Conservation (phyloP, 306 rosid species). For the Abrus pulchellus region DNA sequence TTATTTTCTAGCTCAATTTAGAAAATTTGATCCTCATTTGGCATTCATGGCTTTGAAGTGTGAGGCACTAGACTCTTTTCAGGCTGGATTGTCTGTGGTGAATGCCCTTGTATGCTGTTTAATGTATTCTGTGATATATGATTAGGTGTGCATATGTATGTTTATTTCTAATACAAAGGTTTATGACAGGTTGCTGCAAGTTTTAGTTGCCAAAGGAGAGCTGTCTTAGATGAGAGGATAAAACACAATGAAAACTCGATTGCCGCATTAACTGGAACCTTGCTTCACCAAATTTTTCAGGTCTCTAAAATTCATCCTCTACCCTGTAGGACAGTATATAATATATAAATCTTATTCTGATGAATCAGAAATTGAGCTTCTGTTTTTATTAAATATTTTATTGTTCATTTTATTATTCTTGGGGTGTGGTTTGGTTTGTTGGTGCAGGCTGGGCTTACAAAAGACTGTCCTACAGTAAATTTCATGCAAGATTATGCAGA, state of each 20-base stretch:
- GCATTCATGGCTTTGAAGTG: constrained; percentile 20
- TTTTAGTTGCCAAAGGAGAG: constrained; percentile 84
- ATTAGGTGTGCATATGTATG: not conserved
- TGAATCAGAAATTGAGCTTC: constrained; percentile 33
- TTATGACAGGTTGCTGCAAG: constrained; percentile 79
- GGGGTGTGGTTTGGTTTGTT: constrained; percentile 27
- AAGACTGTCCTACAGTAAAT: constrained; percentile 63
- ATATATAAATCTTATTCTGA: constrained; percentile 13
- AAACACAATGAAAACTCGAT: constrained; percentile 75
- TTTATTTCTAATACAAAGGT: constrained; percentile 45
- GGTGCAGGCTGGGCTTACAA: constrained; percentile 78
- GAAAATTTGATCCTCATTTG: constrained; percentile 28
- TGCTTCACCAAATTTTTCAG: constrained; percentile 95
- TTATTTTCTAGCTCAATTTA: constrained; percentile 33
- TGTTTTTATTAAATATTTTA: constrained; percentile 35
- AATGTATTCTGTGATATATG: constrained; percentile 5
- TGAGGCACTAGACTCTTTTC: constrained; percentile 16
- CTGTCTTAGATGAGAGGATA: constrained; percentile 92
- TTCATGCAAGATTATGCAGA: constrained; percentile 76
- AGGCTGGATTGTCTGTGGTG: constrained; percentile 23
- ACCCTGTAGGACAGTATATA: constrained; percentile 10
- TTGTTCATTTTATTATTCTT: not conserved
- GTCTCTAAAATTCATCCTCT: constrained; percentile 53
- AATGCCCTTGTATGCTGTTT: constrained; percentile 24
- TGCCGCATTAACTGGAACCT: constrained; percentile 83